A percentile compares a stretch with the other conserved stretches of the same genome.
These are phyloP conservation scores for Leishmania major DNA, from an alignment of 208 protist species.

Conservation along the genomic window DNA sequence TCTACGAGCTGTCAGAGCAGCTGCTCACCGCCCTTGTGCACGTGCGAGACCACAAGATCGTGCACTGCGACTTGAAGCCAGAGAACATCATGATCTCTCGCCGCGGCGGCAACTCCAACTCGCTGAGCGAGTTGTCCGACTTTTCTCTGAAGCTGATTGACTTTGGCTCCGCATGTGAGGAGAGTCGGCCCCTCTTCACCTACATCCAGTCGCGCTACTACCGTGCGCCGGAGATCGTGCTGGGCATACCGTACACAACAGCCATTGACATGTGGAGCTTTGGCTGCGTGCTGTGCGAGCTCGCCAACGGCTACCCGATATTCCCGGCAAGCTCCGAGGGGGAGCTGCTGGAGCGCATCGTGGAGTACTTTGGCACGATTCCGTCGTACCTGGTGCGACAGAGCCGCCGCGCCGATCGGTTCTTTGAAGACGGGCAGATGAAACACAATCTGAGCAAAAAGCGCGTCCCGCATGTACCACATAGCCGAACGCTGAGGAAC, in stretches of 20 bases:
- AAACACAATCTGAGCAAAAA: constrained; percentile 29
- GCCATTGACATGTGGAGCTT: constrained; percentile 95
- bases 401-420: constrained; percentile 54
- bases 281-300: constrained; percentile 93
- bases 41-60: constrained; percentile 76
- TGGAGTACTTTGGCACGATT: constrained; percentile 83
- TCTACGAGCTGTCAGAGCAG: constrained; percentile 73
- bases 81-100: constrained; percentile 95
- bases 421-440: constrained; percentile 49
- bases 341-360: constrained; percentile 84
- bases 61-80: constrained; percentile 97
- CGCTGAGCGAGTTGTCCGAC: constrained; percentile 16
- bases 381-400: constrained; percentile 48
- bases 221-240: constrained; percentile 91
- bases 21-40: constrained; percentile 74
- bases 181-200: constrained; percentile 90
- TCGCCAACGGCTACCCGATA: constrained; percentile 92
- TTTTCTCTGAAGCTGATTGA: constrained; percentile 97
- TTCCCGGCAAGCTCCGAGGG: constrained; percentile 87
- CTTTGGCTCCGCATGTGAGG: constrained; percentile 96
- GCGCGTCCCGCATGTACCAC: constrained; percentile 29
- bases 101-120: neutral
- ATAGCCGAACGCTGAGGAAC: constrained; percentile 34
- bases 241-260: constrained; percentile 83
- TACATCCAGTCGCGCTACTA: constrained; percentile 96